Evolutionary conservation across 176 grass and related monocot genomes (phyloP), one percentile per base, ranked within the genome.

Genomic region (Saccharum officinarum): DNA sequence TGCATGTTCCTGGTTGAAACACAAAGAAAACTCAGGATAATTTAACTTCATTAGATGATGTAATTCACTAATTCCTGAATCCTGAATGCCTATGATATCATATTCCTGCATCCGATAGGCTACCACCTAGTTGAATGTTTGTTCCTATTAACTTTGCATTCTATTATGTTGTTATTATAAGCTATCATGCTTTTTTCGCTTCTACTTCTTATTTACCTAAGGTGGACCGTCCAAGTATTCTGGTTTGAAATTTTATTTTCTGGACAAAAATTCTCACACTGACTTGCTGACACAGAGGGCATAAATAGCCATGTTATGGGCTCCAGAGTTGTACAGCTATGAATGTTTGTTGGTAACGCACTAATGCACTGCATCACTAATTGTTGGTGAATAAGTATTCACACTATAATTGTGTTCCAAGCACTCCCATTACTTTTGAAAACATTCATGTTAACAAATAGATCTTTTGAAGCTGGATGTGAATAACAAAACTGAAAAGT

Each of bases 41-140:
- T 65, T 25, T 25, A 30, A 25, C 52, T 59, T 9, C 5, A 8
- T 10, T 42, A 10, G 57, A 77, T 52, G 20, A 26, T 39, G 20
- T 16, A 37, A 15, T 65, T 86, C 33, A 20, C 64, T 12, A 22
- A 20, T 66, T 82, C 40, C 25, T 71, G 59, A 86, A 79, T 82
- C 40, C 25, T 71, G 59, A 86, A 79, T 22, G 15, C 23, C 77
- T 71, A 54, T 39, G 49, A 49, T 77, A 41, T 73, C 38, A 78
- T 36, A 14, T 26, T 22, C 5, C 23, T 63, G 49, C 17, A 34
- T 49, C 16, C 6, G 7, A 25, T 2, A 71, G 15, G 57, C 62
- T 63, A 64, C 4, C 37, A 67, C 69, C 23, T 61, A 9, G 26
- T 33, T 76, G 7, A 80, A 41, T 63, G 57, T 26, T 75, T 80